Evolutionary conservation across 108 stramenopile genomes (phyloP).

Genomic region (Cyclotella atomus): DNA sequence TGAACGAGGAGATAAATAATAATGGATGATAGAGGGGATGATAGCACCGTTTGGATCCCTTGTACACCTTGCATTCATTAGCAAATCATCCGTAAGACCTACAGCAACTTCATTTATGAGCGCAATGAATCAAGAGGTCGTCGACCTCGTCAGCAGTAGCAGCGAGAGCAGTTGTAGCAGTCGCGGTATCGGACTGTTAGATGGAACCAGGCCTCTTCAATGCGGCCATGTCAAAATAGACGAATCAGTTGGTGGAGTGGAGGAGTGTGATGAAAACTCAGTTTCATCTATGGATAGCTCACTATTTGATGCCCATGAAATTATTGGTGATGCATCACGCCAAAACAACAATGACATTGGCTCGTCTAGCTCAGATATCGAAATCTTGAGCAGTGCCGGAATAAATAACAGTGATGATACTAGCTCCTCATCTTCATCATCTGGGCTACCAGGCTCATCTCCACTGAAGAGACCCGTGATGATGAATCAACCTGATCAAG

Average conservation of each 20-base stretch:
- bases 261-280: not conserved
- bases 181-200: not conserved
- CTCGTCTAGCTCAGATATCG: not conserved
- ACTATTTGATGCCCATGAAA: not conserved
- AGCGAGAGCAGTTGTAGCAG: not conserved
- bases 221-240: not conserved
- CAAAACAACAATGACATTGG: not conserved
- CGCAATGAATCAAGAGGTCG: not conserved
- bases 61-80: too few relatives aligned
- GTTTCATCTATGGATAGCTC: slow-evolving; percentile 2
- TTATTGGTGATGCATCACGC: not conserved
- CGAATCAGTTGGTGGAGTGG: not conserved
- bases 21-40: too few relatives aligned
- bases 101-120: not conserved
- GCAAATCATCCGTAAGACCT: not conserved
- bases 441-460: slow-evolving; percentile 7
- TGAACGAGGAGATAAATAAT: too few relatives aligned
- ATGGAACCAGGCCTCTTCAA: not conserved
- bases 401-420: not conserved
- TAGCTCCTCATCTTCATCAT: not conserved
- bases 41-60: too few relatives aligned
- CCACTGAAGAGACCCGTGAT: not conserved
- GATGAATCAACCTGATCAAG: not conserved
- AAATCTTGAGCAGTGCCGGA: not conserved
- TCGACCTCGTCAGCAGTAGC: not conserved